Evolutionary conservation across 306 rosid genomes (phyloP).

Genomic region (Pyrus bretschneideri): DNA sequence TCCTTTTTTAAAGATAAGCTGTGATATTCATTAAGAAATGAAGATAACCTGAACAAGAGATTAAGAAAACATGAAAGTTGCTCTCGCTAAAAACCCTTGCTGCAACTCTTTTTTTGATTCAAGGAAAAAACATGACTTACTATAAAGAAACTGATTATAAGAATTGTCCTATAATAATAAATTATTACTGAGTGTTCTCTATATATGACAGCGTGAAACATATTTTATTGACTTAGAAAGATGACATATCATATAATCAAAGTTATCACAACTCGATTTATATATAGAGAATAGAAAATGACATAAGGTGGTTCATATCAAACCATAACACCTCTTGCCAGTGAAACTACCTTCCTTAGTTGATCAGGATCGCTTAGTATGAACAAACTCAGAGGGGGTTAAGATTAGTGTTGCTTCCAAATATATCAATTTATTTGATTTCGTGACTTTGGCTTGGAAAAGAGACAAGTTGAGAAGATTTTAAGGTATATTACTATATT

Average conservation of each 20-base stretch:
- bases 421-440: not conserved
- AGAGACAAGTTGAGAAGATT: slow-evolving; percentile 2
- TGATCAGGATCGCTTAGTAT: not conserved
- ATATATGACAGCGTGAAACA: too few species aligned
- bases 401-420: not conserved
- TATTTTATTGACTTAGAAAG: too few species aligned
- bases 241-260: not conserved
- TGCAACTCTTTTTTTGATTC: too few species aligned
- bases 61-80: not conserved
- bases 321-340: too few species aligned
- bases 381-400: not conserved
- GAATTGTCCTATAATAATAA: too few species aligned
- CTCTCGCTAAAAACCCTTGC: too few species aligned
- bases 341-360: not conserved
- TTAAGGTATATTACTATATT: not conserved
- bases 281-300: too few species aligned
- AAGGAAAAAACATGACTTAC: rapidly evolving
- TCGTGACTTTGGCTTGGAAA: slow-evolving; percentile 17
- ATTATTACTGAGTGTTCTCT: too few species aligned
- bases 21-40: not conserved
- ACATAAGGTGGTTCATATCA: too few species aligned
- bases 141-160: too few species aligned
- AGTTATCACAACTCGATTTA: too few species aligned
- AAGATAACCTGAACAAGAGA: not conserved
- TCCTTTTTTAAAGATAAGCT: too few species aligned